A percentile compares a stretch with the other conserved stretches of the same genome.
Evolutionary conservation across 2,329 filamentous ascomycete genomes (phyloP).

Genomic region (Trichophyton schoenleinii): DNA sequence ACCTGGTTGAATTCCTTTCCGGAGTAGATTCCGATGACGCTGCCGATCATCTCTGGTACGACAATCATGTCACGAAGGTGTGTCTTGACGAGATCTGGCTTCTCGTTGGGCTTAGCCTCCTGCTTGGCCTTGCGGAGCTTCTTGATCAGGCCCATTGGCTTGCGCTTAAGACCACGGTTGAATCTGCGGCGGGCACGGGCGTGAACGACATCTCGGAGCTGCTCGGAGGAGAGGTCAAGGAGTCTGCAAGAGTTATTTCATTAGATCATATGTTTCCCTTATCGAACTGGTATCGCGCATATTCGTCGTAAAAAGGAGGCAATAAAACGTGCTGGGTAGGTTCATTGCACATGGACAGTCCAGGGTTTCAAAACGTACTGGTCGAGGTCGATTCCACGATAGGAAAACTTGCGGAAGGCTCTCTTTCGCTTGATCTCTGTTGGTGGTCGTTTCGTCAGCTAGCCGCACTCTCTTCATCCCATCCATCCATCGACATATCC

Average conservation of each 20-base stretch:
- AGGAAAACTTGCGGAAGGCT: constrained; percentile 99
- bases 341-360: background rate
- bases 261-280: constrained; percentile 13
- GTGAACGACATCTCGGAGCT: constrained; percentile 98
- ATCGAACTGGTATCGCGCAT: background rate
- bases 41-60: constrained; percentile 99
- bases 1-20: constrained; percentile 99
- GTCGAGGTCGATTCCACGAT: constrained; percentile 98
- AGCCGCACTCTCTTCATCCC: background rate
- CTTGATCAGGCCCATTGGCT: constrained; percentile 99
- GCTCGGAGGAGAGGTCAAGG: constrained; percentile 94
- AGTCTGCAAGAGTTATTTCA: constrained; percentile 52
- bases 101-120: constrained; percentile 98
- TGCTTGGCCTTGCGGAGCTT: constrained; percentile 99
- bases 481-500: background rate
- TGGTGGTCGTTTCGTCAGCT: background rate
- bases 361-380: constrained; percentile 55
- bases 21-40: constrained; percentile 97
- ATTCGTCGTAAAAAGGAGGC: background rate
- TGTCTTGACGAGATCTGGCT: constrained; percentile 98
- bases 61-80: constrained; percentile 99
- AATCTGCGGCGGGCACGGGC: constrained; percentile 96
- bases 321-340: background rate
- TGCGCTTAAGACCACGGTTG: constrained; percentile 99
- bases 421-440: constrained; percentile 98